Percentiles rank a stretch among this genome's conserved stretches.
Conservation (phyloP, 257 asterid genomes). For the Orobanche coerulescens region DNA sequence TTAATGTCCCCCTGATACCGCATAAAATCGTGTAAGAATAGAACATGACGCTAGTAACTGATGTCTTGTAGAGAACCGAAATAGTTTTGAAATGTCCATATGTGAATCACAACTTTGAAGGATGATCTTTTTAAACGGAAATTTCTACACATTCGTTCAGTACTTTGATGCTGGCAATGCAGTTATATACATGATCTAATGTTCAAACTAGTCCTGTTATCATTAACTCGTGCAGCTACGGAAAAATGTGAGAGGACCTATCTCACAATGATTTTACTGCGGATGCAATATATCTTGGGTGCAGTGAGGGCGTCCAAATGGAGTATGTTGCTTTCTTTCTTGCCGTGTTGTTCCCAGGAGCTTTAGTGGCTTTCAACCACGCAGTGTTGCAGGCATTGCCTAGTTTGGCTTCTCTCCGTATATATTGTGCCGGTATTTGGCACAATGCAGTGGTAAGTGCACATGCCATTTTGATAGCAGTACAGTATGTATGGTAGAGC, state of each 20-base stretch:
- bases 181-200: too few species aligned
- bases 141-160: too few species aligned
- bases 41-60: too few species aligned
- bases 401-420: slow-evolving; percentile 59
- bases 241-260: slow-evolving; percentile 15
- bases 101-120: too few species aligned
- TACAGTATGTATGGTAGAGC: too few species aligned
- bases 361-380: slow-evolving; percentile 76
- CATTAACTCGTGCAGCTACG: too few species aligned
- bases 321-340: slow-evolving; percentile 77
- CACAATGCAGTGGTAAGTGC: slow-evolving; percentile 78
- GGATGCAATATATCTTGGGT: slow-evolving; percentile 35
- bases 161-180: too few species aligned
- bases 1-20: neutral
- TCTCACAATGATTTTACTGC: slow-evolving; percentile 28
- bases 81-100: too few species aligned
- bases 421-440: slow-evolving; percentile 95
- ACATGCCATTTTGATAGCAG: slow-evolving; percentile 11
- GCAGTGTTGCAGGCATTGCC: slow-evolving; percentile 55
- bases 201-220: too few species aligned
- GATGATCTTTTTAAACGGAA: too few species aligned
- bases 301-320: slow-evolving; percentile 81
- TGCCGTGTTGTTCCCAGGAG: slow-evolving; percentile 85
- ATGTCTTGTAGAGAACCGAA: too few species aligned
- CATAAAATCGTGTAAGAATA: too few species aligned